Conservation (phyloP, 2,329 filamentous ascomycete species). For the Phyllosticta capitalensis region DNA sequence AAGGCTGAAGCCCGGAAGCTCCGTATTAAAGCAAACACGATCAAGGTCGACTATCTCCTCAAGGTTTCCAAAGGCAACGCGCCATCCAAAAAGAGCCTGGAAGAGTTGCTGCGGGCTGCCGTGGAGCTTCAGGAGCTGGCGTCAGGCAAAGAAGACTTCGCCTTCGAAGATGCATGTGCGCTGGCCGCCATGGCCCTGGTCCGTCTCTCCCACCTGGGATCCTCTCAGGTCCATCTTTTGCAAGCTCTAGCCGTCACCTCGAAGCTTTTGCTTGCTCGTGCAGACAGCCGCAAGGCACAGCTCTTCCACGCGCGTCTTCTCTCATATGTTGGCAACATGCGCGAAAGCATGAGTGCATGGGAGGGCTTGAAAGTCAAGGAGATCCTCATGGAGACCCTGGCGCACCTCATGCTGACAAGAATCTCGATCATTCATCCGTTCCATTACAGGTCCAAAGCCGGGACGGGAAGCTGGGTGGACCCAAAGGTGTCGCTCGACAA, state of each 20-base stretch:
- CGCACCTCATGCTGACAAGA: slow-evolving; percentile 8
- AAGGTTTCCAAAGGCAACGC: not conserved
- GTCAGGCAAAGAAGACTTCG: not conserved
- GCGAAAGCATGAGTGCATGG: not conserved
- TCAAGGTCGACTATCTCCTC: slow-evolving; percentile 8
- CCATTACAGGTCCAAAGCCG: not conserved
- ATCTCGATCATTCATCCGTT: slow-evolving; percentile 3
- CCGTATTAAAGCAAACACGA: slow-evolving; percentile 1
- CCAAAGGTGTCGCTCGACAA: slow-evolving; percentile 1
- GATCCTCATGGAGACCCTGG: slow-evolving; percentile 8
- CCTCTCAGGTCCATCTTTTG: slow-evolving; percentile 1
- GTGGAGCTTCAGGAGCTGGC: not conserved
- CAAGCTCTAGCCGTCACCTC: slow-evolving; percentile 4
- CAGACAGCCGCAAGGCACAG: slow-evolving; percentile 7
- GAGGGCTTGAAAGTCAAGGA: slow-evolving; percentile 3
- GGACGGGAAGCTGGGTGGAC: not conserved
- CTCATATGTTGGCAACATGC: slow-evolving; percentile 2
- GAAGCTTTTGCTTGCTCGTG: not conserved
- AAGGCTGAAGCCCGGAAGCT: not conserved
- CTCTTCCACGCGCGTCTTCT: slow-evolving; percentile 2
- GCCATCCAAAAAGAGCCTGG: slow-evolving; percentile 1
- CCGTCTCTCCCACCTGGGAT: slow-evolving; percentile 2
- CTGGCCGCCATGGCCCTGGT: slow-evolving; percentile 6
- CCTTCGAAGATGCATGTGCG: slow-evolving; percentile 3
- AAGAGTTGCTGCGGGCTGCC: not conserved